Conservation (phyloP, 805 yeast genomes). For the Candida caryicola region DNA sequence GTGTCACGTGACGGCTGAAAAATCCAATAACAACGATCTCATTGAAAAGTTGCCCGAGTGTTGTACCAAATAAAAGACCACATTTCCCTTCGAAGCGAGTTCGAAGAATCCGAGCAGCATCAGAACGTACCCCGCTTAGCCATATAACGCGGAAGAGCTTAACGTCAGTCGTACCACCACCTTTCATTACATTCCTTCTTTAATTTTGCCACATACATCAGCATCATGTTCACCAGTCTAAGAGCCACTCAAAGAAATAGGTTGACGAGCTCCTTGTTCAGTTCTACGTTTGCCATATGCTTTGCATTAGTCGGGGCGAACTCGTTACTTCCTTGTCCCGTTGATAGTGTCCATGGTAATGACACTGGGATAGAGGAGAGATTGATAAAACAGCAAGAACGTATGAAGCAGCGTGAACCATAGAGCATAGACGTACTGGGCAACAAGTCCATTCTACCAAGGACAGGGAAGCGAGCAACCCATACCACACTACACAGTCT, state of each 20-base stretch:
- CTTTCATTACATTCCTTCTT: too few species aligned
- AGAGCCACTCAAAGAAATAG: slow-evolving; percentile 56
- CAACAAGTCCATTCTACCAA: not conserved
- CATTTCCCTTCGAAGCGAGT: too few species aligned
- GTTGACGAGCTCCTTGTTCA: slow-evolving; percentile 63
- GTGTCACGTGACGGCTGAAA: slow-evolving; percentile 5
- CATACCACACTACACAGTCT: too few species aligned
- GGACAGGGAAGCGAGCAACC: too few species aligned
- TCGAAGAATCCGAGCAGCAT: too few species aligned
- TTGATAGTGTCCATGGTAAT: slow-evolving; percentile 40
- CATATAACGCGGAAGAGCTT: too few species aligned
- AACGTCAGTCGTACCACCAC: too few species aligned
- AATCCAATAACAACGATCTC: not conserved
- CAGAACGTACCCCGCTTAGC: too few species aligned
- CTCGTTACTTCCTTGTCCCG: slow-evolving; percentile 46
- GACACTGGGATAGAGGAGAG: slow-evolving; percentile 39
- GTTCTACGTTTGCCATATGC: slow-evolving; percentile 73
- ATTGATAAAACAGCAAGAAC: slow-evolving; percentile 14
- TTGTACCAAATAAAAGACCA: too few species aligned
- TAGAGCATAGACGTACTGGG: too few species aligned
- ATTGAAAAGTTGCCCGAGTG: not conserved
- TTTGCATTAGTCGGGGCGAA: slow-evolving; percentile 55
- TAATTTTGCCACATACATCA: too few species aligned
- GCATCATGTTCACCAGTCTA: slow-evolving; percentile 43
- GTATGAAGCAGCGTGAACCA: too few species aligned